A percentile compares a stretch with the other conserved stretches of the same genome.
Evolutionary conservation across 2,329 filamentous ascomycete species (phyloP).

Genomic region (Xylariaceae sp.): DNA sequence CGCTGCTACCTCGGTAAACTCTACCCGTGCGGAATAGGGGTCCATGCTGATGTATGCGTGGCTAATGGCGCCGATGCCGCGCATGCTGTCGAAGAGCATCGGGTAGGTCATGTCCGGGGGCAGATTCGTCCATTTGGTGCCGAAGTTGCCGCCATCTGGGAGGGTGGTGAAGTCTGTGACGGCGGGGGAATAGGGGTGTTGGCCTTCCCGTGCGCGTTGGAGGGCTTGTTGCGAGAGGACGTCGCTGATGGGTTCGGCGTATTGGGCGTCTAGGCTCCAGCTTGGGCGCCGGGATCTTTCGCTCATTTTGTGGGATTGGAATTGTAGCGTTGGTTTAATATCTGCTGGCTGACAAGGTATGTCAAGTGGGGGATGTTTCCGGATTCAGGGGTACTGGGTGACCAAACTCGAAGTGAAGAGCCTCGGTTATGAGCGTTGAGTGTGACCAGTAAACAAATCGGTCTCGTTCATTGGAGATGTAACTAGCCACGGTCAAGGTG

Average conservation of each 20-base stretch:
- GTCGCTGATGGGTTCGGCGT: background rate
- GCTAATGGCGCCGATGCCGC: constrained; percentile 10
- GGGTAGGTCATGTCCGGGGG: constrained; percentile 6
- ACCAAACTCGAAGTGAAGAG: no score
- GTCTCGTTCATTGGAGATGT: no score
- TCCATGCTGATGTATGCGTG: constrained; percentile 1
- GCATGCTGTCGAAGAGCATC: constrained; percentile 18
- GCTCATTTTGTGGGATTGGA: no score
- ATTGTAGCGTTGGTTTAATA: no score
- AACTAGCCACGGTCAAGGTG: no score
- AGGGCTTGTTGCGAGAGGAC: background rate
- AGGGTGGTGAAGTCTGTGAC: background rate
- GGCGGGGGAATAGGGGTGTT: background rate
- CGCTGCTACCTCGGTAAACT: background rate
- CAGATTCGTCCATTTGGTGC: background rate
- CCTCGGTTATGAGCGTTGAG: no score
- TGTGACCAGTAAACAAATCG: no score
- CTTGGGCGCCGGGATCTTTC: no score
- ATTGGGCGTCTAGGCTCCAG: background rate
- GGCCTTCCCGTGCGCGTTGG: background rate
- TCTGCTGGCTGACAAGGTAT: no score
- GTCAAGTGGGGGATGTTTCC: no score
- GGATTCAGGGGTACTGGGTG: no score
- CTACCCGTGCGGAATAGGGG: background rate
- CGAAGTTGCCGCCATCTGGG: background rate